These are phyloP conservation scores for Podaxis sp. DNA, from an alignment of 768 basidiomycete species.

Conservation along the genomic window DNA sequence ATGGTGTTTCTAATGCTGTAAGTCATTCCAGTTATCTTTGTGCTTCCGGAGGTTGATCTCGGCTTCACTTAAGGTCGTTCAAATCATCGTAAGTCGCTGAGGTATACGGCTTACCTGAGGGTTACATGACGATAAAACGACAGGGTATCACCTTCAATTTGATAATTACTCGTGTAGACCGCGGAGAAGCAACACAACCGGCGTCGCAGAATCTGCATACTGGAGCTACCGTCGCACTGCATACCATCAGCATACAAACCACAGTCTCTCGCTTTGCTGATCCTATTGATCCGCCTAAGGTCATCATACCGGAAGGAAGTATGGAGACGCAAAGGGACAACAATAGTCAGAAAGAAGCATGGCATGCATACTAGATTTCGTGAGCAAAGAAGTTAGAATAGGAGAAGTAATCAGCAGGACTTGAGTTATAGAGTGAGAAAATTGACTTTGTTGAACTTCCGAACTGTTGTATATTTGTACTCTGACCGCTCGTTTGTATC, in stretches of 20 bases:
- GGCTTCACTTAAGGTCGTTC: conserved; percentile 31
- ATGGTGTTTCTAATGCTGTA: conserved; percentile 39
- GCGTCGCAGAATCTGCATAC: conserved; percentile 8
- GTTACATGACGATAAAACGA: background rate
- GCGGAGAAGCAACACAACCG: conserved; percentile 17
- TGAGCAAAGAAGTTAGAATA: background rate
- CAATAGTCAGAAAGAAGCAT: background rate
- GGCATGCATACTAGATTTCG: background rate
- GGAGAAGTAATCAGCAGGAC: no score
- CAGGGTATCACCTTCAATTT: conserved; percentile 31
- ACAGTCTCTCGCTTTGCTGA: conserved; percentile 7
- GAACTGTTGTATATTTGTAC: background rate
- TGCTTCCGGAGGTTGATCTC: background rate
- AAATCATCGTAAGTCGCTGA: conserved; percentile 35
- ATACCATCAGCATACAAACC: conserved; percentile 11
- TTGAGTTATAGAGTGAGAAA: background rate
- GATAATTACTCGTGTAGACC: conserved; percentile 24
- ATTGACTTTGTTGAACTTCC: background rate
- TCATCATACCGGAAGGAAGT: background rate
- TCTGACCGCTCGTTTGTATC: background rate
- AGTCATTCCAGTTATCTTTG: conserved; percentile 16
- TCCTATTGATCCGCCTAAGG: background rate
- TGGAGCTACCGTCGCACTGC: conserved; percentile 3
- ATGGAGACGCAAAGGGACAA: background rate
- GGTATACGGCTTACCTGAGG: background rate